Conservation (phyloP, 208 protist genomes). For the Balamuthia mandrillaris region DNA sequence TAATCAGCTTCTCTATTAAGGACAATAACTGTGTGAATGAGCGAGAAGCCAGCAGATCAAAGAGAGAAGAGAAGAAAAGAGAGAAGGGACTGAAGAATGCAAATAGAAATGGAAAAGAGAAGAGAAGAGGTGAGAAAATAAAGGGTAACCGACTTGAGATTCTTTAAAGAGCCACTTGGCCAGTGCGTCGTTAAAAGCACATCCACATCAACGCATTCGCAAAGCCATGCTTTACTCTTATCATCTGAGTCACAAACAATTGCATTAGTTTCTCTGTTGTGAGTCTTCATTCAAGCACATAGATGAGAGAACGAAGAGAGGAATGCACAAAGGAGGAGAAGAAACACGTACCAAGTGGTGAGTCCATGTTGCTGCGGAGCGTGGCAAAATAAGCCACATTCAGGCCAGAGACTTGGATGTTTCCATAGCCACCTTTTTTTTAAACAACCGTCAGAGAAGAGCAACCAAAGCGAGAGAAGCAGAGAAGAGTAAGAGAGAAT, state of each 20-base stretch:
- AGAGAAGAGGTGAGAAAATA: too few relatives aligned
- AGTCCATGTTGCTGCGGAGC: not conserved
- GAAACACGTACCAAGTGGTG: not conserved
- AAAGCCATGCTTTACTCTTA: too few relatives aligned
- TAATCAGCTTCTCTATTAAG: too few relatives aligned
- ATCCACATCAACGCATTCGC: too few relatives aligned
- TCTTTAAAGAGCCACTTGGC: conserved; percentile 2
- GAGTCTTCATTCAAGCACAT: not conserved
- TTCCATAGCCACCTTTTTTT: conserved; percentile 35
- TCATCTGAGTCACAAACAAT: too few relatives aligned
- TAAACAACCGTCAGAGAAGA: too few relatives aligned
- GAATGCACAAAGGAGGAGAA: not conserved
- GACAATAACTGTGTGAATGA: too few relatives aligned
- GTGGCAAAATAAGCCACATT: conserved; percentile 34
- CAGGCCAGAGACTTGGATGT: not conserved
- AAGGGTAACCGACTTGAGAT: conserved; percentile 11
- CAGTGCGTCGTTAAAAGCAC: conserved; percentile 14
- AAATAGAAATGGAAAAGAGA: too few relatives aligned
- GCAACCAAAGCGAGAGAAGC: not conserved
- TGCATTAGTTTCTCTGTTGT: not conserved
- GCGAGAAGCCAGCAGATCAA: too few relatives aligned
- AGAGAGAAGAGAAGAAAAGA: too few relatives aligned
- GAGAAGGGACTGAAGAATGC: too few relatives aligned
- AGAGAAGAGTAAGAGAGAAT: not conserved
- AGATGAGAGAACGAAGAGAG: not conserved